Percentiles rank a stretch among this genome's conserved stretches.
phyloP scores from a whole-genome alignment of 202 grass and related monocot genomes.

The Carex sylvatica region DNA sequence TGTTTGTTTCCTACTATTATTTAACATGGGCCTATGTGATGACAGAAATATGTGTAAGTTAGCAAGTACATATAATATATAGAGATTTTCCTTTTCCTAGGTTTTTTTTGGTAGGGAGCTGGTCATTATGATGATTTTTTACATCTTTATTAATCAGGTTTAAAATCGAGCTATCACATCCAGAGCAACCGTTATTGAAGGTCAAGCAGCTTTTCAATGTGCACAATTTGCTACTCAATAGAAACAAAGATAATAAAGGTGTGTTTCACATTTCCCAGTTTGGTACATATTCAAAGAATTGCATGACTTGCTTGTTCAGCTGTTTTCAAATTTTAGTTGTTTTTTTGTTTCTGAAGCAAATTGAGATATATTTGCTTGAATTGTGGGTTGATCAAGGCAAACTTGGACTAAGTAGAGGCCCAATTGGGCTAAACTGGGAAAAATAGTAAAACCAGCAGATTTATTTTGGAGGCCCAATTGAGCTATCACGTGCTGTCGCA shows the following conservation, averaged over 20 bases:
- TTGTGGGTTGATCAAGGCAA: slow-evolving; percentile 5
- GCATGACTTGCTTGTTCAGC: neutral
- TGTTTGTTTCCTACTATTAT: neutral
- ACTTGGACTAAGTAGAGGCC: neutral
- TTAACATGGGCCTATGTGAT: neutral
- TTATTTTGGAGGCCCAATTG: neutral
- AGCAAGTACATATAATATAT: neutral
- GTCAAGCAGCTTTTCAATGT: slow-evolving; percentile 73
- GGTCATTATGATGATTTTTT: neutral
- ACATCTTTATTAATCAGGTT: slow-evolving; percentile 47
- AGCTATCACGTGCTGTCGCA: too few species aligned
- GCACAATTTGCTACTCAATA: slow-evolving; percentile 75
- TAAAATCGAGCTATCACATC: slow-evolving; percentile 51
- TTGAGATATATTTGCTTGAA: neutral
- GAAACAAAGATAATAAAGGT: slow-evolving; percentile 69
- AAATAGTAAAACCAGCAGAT: neutral
- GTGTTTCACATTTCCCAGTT: neutral
- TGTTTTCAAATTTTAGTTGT: neutral
- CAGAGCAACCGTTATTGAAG: slow-evolving; percentile 76
- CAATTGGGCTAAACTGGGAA: neutral
- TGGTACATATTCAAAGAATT: neutral
- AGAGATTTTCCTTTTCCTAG: neutral
- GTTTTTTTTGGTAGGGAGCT: neutral
- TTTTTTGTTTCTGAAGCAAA: neutral
- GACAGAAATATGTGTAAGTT: neutral